A percentile compares a stretch with the other conserved stretches of the same genome.
Evolutionary conservation across 2,329 filamentous ascomycete species (phyloP).

Genomic region (Penicillium palitans): DNA sequence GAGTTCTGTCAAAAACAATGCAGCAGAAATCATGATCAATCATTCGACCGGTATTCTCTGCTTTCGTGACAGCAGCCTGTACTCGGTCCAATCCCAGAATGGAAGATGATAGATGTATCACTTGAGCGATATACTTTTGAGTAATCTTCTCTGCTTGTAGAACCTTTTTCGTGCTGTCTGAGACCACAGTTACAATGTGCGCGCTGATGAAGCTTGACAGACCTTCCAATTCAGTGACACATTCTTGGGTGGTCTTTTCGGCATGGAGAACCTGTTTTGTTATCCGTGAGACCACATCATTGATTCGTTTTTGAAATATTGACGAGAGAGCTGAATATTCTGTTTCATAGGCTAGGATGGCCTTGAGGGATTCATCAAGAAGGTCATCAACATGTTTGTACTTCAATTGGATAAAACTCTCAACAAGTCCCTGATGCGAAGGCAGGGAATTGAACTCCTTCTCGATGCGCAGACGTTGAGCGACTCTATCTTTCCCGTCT

Average conservation of each 20-base stretch:
- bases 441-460: background rate
- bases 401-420: background rate
- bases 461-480: background rate
- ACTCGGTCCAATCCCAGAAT: background rate
- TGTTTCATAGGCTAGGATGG: background rate
- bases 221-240: background rate
- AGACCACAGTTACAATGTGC: background rate
- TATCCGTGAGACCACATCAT: background rate
- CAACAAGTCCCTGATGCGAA: background rate
- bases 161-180: background rate
- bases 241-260: background rate
- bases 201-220: background rate
- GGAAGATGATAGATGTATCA: background rate
- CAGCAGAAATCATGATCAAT: conserved; percentile 10
- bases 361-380: background rate
- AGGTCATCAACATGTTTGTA: conserved; percentile 4
- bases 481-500: background rate
- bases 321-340: background rate
- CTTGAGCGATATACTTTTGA: background rate
- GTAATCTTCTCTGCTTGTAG: background rate
- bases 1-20: background rate
- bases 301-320: background rate
- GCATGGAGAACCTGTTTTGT: background rate
- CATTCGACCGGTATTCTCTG: background rate
- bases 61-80: background rate